Evolutionary conservation across 2,329 filamentous ascomycete species (phyloP).

Genomic region (Diaporthe sp.): DNA sequence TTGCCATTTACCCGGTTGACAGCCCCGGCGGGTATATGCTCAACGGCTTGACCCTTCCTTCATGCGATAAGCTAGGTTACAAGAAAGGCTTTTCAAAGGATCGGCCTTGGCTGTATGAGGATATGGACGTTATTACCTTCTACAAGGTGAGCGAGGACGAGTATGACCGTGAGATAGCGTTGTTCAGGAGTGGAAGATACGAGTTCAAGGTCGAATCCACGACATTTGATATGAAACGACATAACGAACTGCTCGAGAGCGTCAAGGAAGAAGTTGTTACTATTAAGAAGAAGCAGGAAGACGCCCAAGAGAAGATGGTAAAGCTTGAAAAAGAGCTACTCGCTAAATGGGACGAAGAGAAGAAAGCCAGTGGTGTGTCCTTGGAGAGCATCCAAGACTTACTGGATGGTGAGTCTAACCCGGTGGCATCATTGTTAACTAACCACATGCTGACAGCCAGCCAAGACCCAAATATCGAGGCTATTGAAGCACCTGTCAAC

Average conservation of each 20-base stretch:
- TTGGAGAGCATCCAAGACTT: slow-evolving; percentile 59
- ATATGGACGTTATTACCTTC: slow-evolving; percentile 67
- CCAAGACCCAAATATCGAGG: slow-evolving; percentile 37
- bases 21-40: slow-evolving; percentile 67
- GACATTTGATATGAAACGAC: slow-evolving; percentile 65
- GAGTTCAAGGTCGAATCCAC: slow-evolving; percentile 60
- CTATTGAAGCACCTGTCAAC: slow-evolving; percentile 54
- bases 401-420: slow-evolving; percentile 51
- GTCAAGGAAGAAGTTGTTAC: slow-evolving; percentile 58
- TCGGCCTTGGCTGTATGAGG: slow-evolving; percentile 64
- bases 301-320: slow-evolving; percentile 52
- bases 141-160: slow-evolving; percentile 63
- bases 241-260: slow-evolving; percentile 58
- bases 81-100: slow-evolving; percentile 58
- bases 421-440: neutral
- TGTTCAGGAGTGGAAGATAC: slow-evolving; percentile 62
- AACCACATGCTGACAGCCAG: neutral
- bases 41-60: slow-evolving; percentile 62
- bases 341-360: slow-evolving; percentile 36
- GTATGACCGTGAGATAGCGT: slow-evolving; percentile 57
- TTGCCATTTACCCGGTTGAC: slow-evolving; percentile 66
- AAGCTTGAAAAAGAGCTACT: slow-evolving; percentile 32
- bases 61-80: slow-evolving; percentile 63
- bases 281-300: slow-evolving; percentile 56
- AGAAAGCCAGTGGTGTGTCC: slow-evolving; percentile 52